A percentile compares a stretch with the other conserved stretches of the same genome.
Conservation (phyloP, 306 rosid genomes). For the Cucurbita ficifolia region DNA sequence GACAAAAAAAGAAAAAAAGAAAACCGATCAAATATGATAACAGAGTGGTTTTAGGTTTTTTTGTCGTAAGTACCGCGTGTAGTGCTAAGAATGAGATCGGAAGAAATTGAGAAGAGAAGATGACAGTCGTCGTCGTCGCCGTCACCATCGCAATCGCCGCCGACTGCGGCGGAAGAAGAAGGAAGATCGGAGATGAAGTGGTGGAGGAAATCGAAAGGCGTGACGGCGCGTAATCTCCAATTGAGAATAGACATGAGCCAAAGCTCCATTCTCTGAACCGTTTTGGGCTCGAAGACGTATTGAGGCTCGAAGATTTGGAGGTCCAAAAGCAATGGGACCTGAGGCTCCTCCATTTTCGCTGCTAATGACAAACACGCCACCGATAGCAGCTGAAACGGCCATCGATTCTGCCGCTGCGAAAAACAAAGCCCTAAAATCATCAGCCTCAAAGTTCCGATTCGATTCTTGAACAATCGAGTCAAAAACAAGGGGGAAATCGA, state of each 20-base stretch:
- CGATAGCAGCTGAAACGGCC: constrained; percentile 62
- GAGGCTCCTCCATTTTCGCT: constrained; percentile 62
- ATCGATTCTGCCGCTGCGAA: constrained; percentile 18
- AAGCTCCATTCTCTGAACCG: constrained; percentile 62
- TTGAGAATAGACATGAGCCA: constrained; percentile 35
- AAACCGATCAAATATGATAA: background rate
- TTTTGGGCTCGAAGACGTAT: constrained; percentile 41
- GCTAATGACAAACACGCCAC: constrained; percentile 73
- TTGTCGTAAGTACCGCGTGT: constrained; percentile 25
- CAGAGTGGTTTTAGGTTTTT: background rate
- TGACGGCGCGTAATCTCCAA: constrained; percentile 61
- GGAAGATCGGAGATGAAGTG: constrained; percentile 34
- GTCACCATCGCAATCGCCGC: background rate
- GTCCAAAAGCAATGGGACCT: constrained; percentile 37
- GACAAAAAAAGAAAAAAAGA: background rate
- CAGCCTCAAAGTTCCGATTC: background rate
- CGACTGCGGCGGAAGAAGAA: constrained; percentile 8
- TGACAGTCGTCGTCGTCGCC: background rate
- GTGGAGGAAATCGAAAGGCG: constrained; percentile 54
- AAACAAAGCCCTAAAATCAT: background rate
- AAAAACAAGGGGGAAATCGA: background rate
- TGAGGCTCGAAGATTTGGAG: constrained; percentile 43
- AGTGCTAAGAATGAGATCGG: constrained; percentile 41
- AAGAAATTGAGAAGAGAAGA: constrained; percentile 6
- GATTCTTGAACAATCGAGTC: background rate